phyloP scores from a whole-genome alignment of 1,284 basidiomycete genomes.

The Wolfiporia cocos region DNA sequence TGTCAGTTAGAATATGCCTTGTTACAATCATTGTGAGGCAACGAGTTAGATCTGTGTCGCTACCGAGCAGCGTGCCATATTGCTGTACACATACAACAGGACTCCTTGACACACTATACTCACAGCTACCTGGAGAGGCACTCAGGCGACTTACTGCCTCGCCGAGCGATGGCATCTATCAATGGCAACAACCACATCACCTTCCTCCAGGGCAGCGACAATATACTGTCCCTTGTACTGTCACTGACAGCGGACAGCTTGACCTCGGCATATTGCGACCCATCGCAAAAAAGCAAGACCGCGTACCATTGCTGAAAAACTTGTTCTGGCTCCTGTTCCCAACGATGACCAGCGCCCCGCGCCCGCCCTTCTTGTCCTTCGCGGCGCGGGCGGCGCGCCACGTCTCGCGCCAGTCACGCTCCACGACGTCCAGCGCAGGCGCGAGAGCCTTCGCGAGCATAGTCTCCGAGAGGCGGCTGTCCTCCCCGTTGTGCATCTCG shows the following conservation, averaged over 20 bases:
- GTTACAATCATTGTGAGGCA: background rate
- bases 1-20: no score
- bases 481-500: constrained; percentile 72
- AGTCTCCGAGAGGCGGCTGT: constrained; percentile 63
- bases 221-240: no score
- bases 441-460: constrained; percentile 59
- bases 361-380: constrained; percentile 29
- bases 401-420: constrained; percentile 67
- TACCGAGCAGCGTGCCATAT: no score
- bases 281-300: constrained; percentile 1
- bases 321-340: constrained; percentile 72
- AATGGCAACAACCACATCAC: no score
- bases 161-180: no score
- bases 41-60: background rate
- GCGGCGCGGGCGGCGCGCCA: constrained; percentile 38
- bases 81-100: no score
- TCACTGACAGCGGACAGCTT: no score
- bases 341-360: constrained; percentile 75
- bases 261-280: constrained; percentile 6
- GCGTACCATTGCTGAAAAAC: constrained; percentile 83
- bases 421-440: constrained; percentile 74
- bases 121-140: no score
- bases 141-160: no score
- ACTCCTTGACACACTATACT: no score
- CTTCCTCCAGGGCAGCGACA: no score